phyloP scores from a whole-genome alignment of 2,329 filamentous ascomycete species.

The Mycogone perniciosa region DNA sequence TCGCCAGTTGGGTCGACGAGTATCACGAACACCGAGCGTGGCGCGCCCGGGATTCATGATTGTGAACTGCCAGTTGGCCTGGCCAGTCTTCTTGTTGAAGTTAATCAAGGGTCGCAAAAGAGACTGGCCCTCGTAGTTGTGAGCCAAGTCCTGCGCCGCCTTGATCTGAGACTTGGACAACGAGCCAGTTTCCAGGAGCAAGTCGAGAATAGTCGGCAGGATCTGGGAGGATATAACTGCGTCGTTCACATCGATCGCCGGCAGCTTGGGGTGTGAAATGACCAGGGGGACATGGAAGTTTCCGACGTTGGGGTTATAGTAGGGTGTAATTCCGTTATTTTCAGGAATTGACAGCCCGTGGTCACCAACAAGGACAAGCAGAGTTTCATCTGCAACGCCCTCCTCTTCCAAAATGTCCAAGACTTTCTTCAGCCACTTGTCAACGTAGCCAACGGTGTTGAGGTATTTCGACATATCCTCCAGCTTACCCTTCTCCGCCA shows the following conservation, averaged over 20 bases:
- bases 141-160: conserved; percentile 17
- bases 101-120: conserved; percentile 18
- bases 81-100: conserved; percentile 9
- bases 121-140: conserved; percentile 23
- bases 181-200: conserved; percentile 27
- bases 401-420: conserved; percentile 25
- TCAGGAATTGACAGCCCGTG: conserved; percentile 28
- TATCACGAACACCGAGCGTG: conserved; percentile 20
- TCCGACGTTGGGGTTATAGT: conserved; percentile 27
- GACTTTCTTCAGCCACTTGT: conserved; percentile 26
- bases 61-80: conserved; percentile 21
- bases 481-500: conserved; percentile 12
- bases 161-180: conserved; percentile 12
- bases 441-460: conserved; percentile 26
- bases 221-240: conserved; percentile 28
- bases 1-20: conserved; percentile 18
- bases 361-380: conserved; percentile 27
- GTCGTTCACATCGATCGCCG: conserved; percentile 25
- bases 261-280: conserved; percentile 27
- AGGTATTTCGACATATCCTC: conserved; percentile 27
- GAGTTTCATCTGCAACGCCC: conserved; percentile 26
- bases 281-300: conserved; percentile 29
- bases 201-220: conserved; percentile 28
- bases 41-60: conserved; percentile 23
- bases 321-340: conserved; percentile 25